Conservation (phyloP, 306 rosid genomes). For the Urtica urens region DNA sequence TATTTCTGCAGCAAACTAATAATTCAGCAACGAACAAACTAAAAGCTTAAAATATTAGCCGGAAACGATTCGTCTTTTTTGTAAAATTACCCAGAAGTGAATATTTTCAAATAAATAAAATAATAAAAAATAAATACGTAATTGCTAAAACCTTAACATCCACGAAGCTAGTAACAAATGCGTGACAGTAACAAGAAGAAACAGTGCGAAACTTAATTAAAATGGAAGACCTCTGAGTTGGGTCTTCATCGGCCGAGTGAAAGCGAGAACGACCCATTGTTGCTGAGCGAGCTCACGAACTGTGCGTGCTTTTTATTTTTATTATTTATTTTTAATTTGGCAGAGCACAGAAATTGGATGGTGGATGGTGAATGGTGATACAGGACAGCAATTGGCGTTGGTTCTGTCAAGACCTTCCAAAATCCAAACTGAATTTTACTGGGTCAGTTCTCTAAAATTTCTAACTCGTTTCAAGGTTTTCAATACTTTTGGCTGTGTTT, state of each 20-base stretch:
- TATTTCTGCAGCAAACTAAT: no score
- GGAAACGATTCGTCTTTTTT: no score
- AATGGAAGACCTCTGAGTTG: slow-evolving; percentile 58
- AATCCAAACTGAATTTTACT: no score
- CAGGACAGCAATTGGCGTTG: no score
- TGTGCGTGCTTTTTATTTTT: not conserved
- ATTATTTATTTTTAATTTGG: not conserved
- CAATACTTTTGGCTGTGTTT: no score
- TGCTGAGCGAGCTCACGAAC: slow-evolving; percentile 20
- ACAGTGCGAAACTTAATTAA: not conserved
- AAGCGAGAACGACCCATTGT: slow-evolving; percentile 99
- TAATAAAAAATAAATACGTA: slow-evolving; percentile 3
- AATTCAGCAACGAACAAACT: no score
- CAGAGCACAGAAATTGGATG: not conserved
- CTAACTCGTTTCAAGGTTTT: no score
- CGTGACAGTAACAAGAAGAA: not conserved
- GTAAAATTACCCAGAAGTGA: no score
- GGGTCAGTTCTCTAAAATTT: no score
- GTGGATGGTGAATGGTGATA: no score
- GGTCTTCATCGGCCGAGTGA: slow-evolving; percentile 73
- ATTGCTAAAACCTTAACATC: slow-evolving; percentile 4
- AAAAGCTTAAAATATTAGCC: no score
- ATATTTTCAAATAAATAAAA: slow-evolving; percentile 1
- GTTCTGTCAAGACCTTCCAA: no score
- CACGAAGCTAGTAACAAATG: not conserved